Evolutionary conservation across 1,284 basidiomycete species (phyloP), one percentile per base, ranked within the genome.

Genomic region (Ceratobasidium sp.): DNA sequence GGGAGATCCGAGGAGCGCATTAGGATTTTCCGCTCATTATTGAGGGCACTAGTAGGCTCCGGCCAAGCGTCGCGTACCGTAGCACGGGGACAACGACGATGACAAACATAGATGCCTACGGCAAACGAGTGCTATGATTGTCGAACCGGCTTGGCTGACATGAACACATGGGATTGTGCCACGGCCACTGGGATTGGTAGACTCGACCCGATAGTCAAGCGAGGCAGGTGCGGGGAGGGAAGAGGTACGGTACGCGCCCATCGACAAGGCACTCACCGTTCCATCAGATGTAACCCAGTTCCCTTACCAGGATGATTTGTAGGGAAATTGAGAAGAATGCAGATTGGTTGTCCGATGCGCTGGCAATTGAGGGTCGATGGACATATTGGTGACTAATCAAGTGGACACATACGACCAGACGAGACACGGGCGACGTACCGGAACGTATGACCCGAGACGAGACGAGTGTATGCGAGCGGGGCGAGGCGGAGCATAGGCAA

Each of bases 371-470:
- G 29, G 43, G 43, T 47, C 29, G 27, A 45, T 13, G 20, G 47
- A 43, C 40, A 58, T 40, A 29, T 27, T 31, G 10, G n/a, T 49
- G 43, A 34, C 58, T 35, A 31, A 64, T 31, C 7, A 31, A 32
- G 43, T 35, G 29, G 22, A 13, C 27, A 20, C 45, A 45, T 42
- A 43, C n/a, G 5, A 32, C 55, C n/a, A 31, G 47, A n/a, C 47
- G 58, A 64, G 58, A 35, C 31, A 22, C 1, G 29, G 56, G 29
- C 56, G 56, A 40, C 56, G 55, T 20, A 50, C 34, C 2, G 58
- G 42, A n/a, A 27, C 58, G 58, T 6, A 15, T n/a, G 58, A 52
- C 32, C 45, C 58, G 58, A 64, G 58, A 40, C 47, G 58, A 64
- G 58, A 55, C 20, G n/a, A 25, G 25, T 52, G 7, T 49, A 25